Evolutionary conservation across 2,329 filamentous ascomycete genomes (phyloP), one percentile per base, ranked within the genome.

Genomic region (Ascochyta pisi): DNA sequence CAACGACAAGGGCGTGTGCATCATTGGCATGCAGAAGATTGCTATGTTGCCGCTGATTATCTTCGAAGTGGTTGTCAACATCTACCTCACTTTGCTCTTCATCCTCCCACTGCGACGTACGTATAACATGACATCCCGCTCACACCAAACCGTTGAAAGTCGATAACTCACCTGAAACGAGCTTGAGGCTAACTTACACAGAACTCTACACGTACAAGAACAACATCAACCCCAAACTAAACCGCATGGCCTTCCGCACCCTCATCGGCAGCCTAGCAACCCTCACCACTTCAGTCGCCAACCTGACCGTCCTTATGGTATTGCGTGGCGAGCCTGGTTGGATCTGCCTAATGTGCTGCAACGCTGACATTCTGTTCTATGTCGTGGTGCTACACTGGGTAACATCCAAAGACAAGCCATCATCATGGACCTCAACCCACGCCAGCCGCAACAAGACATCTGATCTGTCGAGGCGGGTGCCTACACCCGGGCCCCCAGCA

Each of bases 341-440:
- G 85, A 80, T 89, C 3, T 89, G 85, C 61, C 78, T 89, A 4
- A 85, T 87, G 76, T 85, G 84, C 64, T 89, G 86, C 66, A 88
- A 88, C 64, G 79, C 81, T 58, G 86, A 89, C 66, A 84, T 87
- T 15, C 78, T 87, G 27, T 86, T 87, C 70, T 85, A 82, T 13
- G 82, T 83, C 19, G 64, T 85, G 3, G 82, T 88, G n/a, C 79
- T 88, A 38, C 85, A 87, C 61, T 88, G 85, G 85, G 81, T 86
- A 38, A 80, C 79, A 5, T 74, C 73, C 13, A 75, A 63, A 6
- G 60, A 58, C 49, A 52, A 57, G 39, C 43, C 48, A 7, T 19
- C 27, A 1, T 15, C 40, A 22, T 34, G 47, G 39, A 6, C 19
- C 0, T 48, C 53, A 24, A 47, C 24, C 3, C 35, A 33, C 23